Conservation (phyloP, 331 rosid genomes). For the Quercus tomentella region DNA sequence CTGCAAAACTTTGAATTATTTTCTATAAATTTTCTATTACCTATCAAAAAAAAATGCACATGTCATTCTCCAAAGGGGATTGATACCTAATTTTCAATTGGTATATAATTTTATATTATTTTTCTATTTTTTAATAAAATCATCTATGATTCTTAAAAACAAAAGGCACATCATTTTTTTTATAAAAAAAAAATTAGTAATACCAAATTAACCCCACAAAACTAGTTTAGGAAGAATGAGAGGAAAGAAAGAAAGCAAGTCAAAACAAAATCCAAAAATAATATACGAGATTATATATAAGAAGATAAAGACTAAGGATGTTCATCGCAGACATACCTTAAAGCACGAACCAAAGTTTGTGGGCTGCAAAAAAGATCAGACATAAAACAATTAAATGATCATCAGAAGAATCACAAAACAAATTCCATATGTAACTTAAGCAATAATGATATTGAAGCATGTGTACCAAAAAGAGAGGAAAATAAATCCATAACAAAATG, state of each 20-base stretch:
- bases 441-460: not conserved
- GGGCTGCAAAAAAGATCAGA: constrained; percentile 63
- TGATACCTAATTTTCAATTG: no score
- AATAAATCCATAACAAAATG: not conserved
- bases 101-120: no score
- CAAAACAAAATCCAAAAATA: not conserved
- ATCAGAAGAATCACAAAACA: constrained; percentile 11
- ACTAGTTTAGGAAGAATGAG: not conserved
- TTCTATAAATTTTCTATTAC: no score
- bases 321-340: constrained; percentile 53
- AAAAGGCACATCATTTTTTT: no score
- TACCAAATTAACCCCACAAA: not conserved
- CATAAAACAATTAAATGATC: constrained; percentile 14
- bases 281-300: not conserved
- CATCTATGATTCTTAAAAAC: no score
- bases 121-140: no score
- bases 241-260: not conserved
- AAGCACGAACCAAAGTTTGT: constrained; percentile 91
- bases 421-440: not conserved
- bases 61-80: no score
- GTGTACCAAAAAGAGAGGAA: not conserved
- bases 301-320: not conserved
- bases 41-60: no score
- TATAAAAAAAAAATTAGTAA: not conserved
- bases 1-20: no score